Evolutionary conservation across 2,329 filamentous ascomycete genomes (phyloP).

Genomic region (Calonectria ilicicola): DNA sequence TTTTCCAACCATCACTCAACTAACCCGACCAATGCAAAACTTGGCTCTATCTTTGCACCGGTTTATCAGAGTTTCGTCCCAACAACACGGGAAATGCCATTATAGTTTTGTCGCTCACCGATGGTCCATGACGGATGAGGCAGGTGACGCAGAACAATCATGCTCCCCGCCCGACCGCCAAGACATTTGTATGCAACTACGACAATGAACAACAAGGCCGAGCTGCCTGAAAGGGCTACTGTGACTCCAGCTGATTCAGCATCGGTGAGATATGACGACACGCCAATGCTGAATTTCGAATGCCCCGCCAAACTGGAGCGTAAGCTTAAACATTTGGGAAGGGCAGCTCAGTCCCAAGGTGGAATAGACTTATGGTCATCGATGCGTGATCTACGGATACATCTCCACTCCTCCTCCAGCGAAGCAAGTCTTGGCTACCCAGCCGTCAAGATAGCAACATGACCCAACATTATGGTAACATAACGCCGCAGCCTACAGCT

Average conservation of each 20-base stretch:
- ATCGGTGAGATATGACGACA: conserved; percentile 34
- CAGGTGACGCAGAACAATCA: neutral
- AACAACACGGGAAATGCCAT: neutral
- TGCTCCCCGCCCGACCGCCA: neutral
- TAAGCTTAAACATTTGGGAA: conserved; percentile 32
- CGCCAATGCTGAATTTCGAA: conserved; percentile 13
- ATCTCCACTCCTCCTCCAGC: neutral
- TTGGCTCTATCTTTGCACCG: neutral
- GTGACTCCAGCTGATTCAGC: neutral
- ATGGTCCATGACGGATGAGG: neutral
- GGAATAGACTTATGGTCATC: conserved; percentile 10
- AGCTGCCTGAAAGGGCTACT: conserved; percentile 35
- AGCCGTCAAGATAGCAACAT: conserved; percentile 30
- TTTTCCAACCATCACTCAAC: neutral
- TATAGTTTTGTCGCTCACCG: neutral
- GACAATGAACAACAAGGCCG: neutral
- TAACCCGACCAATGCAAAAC: neutral
- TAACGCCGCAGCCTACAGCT: conserved; percentile 11
- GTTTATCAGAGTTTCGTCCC: neutral
- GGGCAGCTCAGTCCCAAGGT: conserved; percentile 23
- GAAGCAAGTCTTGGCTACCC: neutral
- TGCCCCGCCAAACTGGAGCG: conserved; percentile 24
- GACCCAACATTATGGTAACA: conserved; percentile 29
- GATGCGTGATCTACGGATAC: conserved; percentile 12
- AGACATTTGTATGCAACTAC: conserved; percentile 15